These are phyloP conservation scores for Ormosia emarginata DNA, from an alignment of 306 rosid genomes.

Conservation along the genomic window DNA sequence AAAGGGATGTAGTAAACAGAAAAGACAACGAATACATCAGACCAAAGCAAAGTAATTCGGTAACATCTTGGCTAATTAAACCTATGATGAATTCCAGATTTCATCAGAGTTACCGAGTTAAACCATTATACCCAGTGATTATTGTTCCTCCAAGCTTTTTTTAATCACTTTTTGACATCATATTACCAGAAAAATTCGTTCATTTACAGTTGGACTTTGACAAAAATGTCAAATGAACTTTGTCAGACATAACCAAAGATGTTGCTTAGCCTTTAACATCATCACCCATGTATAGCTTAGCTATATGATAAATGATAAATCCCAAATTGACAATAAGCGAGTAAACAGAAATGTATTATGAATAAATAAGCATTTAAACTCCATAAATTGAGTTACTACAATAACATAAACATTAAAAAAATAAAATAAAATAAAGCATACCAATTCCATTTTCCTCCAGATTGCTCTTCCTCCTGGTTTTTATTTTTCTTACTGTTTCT, in stretches of 20 bases:
- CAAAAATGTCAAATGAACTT: not conserved
- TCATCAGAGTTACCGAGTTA: not conserved
- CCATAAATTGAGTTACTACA: conserved; percentile 24
- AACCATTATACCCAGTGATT: not conserved
- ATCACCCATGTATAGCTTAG: not conserved
- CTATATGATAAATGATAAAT: not conserved
- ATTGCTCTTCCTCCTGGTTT: conserved; percentile 24
- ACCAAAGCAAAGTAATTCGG: not conserved
- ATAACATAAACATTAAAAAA: not conserved
- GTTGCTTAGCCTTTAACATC: not conserved
- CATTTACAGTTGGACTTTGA: no score
- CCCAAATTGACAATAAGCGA: not conserved
- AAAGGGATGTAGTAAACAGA: not conserved
- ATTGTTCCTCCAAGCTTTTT: not conserved
- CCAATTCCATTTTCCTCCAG: not conserved
- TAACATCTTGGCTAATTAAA: not conserved
- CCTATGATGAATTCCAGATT: not conserved
- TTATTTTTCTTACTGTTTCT: not conserved
- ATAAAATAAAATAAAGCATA: not conserved
- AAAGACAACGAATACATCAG: not conserved
- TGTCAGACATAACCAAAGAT: not conserved
- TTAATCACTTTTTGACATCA: not conserved
- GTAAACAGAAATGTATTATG: conserved; percentile 15
- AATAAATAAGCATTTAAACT: conserved; percentile 28
- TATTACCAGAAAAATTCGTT: not conserved